Base-by-base conservation (phyloP, 2,329 filamentous ascomycete species). In the Pseudohalonectria lignicola region DNA sequence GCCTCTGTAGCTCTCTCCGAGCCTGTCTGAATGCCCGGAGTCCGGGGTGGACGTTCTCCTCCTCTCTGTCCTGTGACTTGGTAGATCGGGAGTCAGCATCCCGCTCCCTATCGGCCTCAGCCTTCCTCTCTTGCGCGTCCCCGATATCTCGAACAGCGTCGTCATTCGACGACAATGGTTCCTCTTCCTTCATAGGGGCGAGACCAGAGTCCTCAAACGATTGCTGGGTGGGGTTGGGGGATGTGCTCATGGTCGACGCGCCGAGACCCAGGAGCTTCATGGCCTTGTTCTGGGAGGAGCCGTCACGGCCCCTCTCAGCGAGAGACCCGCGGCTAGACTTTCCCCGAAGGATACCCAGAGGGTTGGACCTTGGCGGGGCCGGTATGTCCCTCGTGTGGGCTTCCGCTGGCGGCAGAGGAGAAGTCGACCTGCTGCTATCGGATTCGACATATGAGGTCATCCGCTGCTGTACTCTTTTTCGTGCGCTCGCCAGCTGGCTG, bases 281-380 rank as follows among this genome's bases (percentile, higher is more conserved):
- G 0, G 71, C 62, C 51, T 79, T 83, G 3, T 66, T 56, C 41
- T 61, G 68, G n/a, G 28, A 19, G 8, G 57, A 59, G 6, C 50
- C 48, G 2, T 62, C 66, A 31, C 57, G 49, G 11, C 50, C 45
- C 13, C 66, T 57, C 15, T 71, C 70, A 19, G 68, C 63, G 19
- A 86, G 60, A 3, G 81, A 82, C 12, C 80, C 76, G 16, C 71
- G 67, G 52, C 82, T 87, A 4, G 77, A 71, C 57, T 82, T 85
- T 17, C 71, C 59, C 43, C 74, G 73, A 37, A 86, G 60, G 39
- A 84, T 74, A 17, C 72, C 76, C 18, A 85, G 60, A 2, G 76
- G 70, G 47, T 76, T 77, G 4, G 72, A 60, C 36, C 63, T 60
- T n/a, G 56, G 43, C 9, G 56, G 45, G 11, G 51, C 44, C 3